Percentiles rank a stretch among this genome's conserved stretches.
These are phyloP conservation scores for Graphilbum fragrans DNA, from an alignment of 2,329 filamentous ascomycete species.

Conservation along the genomic window DNA sequence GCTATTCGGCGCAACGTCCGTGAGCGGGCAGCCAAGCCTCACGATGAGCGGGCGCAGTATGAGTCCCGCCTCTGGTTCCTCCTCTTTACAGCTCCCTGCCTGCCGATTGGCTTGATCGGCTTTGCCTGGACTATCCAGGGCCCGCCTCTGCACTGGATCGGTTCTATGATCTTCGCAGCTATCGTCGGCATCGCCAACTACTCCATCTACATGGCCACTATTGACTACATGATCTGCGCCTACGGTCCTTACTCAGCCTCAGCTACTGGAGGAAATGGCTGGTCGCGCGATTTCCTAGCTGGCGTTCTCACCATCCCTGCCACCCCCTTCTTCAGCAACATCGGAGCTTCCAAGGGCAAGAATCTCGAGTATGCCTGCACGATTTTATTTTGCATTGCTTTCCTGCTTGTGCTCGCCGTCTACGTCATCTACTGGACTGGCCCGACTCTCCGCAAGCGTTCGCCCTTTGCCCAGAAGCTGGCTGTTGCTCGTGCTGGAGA, in stretches of 20 bases:
- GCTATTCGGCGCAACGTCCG: slow-evolving; percentile 41
- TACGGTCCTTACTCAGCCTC: slow-evolving; percentile 61
- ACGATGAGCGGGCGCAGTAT: slow-evolving; percentile 50
- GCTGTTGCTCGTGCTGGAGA: slow-evolving; percentile 17
- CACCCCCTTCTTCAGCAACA: slow-evolving; percentile 50
- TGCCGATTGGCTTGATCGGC: slow-evolving; percentile 56
- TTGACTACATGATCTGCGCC: slow-evolving; percentile 66
- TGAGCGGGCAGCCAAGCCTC: slow-evolving; percentile 34
- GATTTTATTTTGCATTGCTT: slow-evolving; percentile 50
- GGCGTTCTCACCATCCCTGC: slow-evolving; percentile 59
- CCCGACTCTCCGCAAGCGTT: slow-evolving; percentile 43
- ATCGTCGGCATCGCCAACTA: slow-evolving; percentile 65
- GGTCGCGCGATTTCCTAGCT: slow-evolving; percentile 60
- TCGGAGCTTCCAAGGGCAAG: slow-evolving; percentile 29
- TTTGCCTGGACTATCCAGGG: slow-evolving; percentile 59
- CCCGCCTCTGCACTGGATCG: slow-evolving; percentile 55
- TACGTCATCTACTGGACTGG: slow-evolving; percentile 58
- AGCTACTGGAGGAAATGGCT: slow-evolving; percentile 65
- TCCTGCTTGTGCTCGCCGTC: slow-evolving; percentile 48
- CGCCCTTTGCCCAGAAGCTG: slow-evolving; percentile 53
- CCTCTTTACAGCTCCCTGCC: slow-evolving; percentile 45
- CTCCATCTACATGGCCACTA: slow-evolving; percentile 63
- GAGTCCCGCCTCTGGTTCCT: slow-evolving; percentile 56
- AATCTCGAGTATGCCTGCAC: slow-evolving; percentile 49
- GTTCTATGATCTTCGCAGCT: slow-evolving; percentile 49